Evolutionary conservation across 2,329 filamentous ascomycete genomes (phyloP).

Genomic region (Phyllosticta citribraziliensis): DNA sequence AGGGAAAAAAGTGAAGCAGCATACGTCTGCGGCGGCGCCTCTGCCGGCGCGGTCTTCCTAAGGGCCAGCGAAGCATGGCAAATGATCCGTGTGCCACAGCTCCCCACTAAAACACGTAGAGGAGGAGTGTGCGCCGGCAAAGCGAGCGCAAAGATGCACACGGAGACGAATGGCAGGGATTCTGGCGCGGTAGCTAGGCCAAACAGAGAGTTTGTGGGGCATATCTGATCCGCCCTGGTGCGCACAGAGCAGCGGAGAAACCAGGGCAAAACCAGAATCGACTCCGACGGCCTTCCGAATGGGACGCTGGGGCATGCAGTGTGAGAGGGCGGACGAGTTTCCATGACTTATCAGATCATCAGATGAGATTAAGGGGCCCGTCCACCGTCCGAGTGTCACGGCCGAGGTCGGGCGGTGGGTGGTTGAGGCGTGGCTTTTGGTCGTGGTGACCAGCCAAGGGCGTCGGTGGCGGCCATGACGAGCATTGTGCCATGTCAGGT

Average conservation of each 20-base stretch:
- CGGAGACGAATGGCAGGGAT: neutral
- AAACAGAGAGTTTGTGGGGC: constrained; percentile 3
- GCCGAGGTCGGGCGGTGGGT: neutral
- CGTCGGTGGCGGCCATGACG: neutral
- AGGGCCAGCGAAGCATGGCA: neutral
- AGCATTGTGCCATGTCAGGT: neutral
- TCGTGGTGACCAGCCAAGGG: neutral
- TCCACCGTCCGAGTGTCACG: neutral
- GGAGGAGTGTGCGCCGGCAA: neutral
- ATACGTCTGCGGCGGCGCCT: neutral
- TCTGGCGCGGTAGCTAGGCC: neutral
- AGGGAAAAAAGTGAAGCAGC: neutral
- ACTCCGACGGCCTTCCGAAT: neutral
- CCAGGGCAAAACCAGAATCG: neutral
- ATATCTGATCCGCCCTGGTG: constrained; percentile 9
- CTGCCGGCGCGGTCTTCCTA: neutral
- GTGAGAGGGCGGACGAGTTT: neutral
- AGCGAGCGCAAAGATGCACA: neutral
- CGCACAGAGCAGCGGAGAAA: neutral
- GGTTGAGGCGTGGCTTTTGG: neutral
- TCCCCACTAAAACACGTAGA: neutral
- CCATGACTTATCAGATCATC: constrained; percentile 9
- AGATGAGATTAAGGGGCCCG: constrained; percentile 8
- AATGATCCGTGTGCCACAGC: neutral
- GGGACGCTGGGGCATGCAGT: neutral